These are phyloP conservation scores for Hortiboletus rubellus DNA, from an alignment of 1,284 basidiomycete genomes.

Conservation along the genomic window DNA sequence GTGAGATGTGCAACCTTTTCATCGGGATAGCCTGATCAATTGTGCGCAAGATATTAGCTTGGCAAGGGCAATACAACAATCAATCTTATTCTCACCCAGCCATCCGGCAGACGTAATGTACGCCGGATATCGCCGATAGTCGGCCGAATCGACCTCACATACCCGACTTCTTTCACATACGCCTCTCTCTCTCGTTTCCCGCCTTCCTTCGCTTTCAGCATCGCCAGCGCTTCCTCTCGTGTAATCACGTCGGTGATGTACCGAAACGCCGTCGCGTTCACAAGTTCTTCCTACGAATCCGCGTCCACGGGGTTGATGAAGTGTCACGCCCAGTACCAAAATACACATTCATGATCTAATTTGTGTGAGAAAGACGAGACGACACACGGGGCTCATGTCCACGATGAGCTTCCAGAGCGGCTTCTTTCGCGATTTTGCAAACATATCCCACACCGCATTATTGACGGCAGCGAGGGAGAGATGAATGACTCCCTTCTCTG, in stretches of 20 bases:
- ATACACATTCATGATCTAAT: background rate
- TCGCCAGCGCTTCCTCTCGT: constrained; percentile 79
- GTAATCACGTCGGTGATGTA: constrained; percentile 94
- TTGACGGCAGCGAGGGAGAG: constrained; percentile 78
- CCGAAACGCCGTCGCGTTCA: constrained; percentile 78
- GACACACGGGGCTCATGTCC: constrained; percentile 73
- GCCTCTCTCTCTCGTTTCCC: constrained; percentile 78
- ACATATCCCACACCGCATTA: constrained; percentile 82
- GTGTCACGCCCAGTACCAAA: background rate
- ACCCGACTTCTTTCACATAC: constrained; percentile 66
- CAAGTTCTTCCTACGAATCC: constrained; percentile 73
- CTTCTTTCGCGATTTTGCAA: constrained; percentile 69
- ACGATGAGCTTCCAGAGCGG: constrained; percentile 84
- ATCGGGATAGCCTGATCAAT: constrained; percentile 63
- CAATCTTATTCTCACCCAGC: too few species aligned
- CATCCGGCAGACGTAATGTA: too few species aligned
- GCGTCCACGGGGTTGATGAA: constrained; percentile 6
- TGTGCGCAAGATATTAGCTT: constrained; percentile 1
- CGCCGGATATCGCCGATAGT: background rate
- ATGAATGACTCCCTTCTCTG: constrained; percentile 83
- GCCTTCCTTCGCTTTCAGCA: constrained; percentile 75
- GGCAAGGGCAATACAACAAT: background rate
- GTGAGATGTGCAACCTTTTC: constrained; percentile 87
- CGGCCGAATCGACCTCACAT: constrained; percentile 15
- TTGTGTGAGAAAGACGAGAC: constrained; percentile 11